phyloP scores from a whole-genome alignment of 345 rosid species.

The Geranium brycei region DNA sequence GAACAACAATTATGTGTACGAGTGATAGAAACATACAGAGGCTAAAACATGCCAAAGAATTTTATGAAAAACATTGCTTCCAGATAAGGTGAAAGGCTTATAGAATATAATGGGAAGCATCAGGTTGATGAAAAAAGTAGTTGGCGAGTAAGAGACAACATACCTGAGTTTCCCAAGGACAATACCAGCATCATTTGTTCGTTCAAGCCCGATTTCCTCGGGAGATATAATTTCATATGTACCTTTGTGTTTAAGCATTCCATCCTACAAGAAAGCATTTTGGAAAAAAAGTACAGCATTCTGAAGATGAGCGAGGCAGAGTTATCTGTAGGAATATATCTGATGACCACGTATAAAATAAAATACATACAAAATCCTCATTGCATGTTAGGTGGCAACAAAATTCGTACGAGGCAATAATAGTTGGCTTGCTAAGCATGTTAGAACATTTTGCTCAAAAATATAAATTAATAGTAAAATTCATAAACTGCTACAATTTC shows the following conservation, averaged over 20 bases:
- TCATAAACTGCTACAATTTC: too few species aligned
- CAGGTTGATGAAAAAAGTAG: not conserved
- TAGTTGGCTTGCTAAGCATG: too few species aligned
- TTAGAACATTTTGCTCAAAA: too few species aligned
- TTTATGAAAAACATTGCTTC: not conserved
- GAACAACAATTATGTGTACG: not conserved
- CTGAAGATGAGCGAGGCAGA: not conserved
- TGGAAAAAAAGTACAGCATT: not conserved
- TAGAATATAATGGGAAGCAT: not conserved
- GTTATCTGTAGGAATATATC: not conserved
- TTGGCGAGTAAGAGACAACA: not conserved
- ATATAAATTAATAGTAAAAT: too few species aligned
- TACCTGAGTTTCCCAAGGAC: constrained; percentile 95
- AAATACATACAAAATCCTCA: not conserved
- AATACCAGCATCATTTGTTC: constrained; percentile 76
- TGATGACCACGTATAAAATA: not conserved
- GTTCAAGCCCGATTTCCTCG: constrained; percentile 83
- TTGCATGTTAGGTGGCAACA: not conserved
- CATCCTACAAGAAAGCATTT: constrained; percentile 43
- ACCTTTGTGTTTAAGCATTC: constrained; percentile 86
- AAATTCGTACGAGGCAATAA: too few species aligned
- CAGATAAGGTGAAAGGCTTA: not conserved
- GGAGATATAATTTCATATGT: constrained; percentile 89
- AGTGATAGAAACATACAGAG: not conserved
- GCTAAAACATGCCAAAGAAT: not conserved